Evolutionary conservation across 1,139 yeast genomes (phyloP).

Genomic region (Taphrina pruni): DNA sequence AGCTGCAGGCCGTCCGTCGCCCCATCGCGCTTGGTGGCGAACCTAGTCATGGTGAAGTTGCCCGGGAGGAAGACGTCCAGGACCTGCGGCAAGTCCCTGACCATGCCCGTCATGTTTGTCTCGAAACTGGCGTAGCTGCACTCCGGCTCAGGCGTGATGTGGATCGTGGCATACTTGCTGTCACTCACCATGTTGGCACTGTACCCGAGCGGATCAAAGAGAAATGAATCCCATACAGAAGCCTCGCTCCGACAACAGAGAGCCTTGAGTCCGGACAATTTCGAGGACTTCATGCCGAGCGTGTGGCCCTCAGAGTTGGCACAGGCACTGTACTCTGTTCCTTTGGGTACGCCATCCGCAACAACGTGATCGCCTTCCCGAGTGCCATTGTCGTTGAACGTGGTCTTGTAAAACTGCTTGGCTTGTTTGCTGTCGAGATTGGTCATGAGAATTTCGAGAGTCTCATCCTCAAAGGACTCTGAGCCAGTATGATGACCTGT

Average conservation of each 20-base stretch:
- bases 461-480: slow-evolving; percentile 62
- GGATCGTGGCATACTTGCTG: slow-evolving; percentile 74
- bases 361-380: slow-evolving; percentile 41
- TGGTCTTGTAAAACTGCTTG: slow-evolving; percentile 65
- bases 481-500: slow-evolving; percentile 36
- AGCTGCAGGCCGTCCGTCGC: slow-evolving; percentile 39
- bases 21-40: slow-evolving; percentile 54
- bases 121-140: slow-evolving; percentile 98
- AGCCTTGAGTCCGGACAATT: slow-evolving; percentile 63
- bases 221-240: slow-evolving; percentile 70
- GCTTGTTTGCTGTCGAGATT: slow-evolving; percentile 69
- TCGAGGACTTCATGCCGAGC: slow-evolving; percentile 71
- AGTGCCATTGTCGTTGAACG: slow-evolving; percentile 39
- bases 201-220: slow-evolving; percentile 95
- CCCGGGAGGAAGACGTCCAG: slow-evolving; percentile 74
- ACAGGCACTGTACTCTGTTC: slow-evolving; percentile 43
- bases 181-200: slow-evolving; percentile 78
- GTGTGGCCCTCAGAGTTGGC: slow-evolving; percentile 73
- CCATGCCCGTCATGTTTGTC: slow-evolving; percentile 66
- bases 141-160: slow-evolving; percentile 90
- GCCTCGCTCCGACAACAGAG: slow-evolving; percentile 54
- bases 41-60: slow-evolving; percentile 75
- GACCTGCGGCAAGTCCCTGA: slow-evolving; percentile 55
- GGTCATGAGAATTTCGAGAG: slow-evolving; percentile 91
- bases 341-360: slow-evolving; percentile 20